Evolutionary conservation across 169 alveolate species (phyloP), one percentile per base, ranked within the genome.

Genomic region (Blepharisma undulans): DNA sequence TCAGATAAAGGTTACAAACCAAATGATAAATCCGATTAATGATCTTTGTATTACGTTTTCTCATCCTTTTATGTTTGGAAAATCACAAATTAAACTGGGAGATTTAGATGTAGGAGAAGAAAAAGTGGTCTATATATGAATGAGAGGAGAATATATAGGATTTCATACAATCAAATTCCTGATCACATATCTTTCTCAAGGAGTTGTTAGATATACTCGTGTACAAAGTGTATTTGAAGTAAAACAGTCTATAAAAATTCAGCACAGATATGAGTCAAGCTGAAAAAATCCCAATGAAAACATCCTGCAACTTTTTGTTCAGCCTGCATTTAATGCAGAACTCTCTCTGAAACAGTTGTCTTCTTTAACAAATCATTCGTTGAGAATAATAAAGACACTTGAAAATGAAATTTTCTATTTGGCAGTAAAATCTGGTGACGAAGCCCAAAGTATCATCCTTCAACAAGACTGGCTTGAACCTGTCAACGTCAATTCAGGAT

Each of bases 21-120:
- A 34, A 34, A n/a, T 21, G 1, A n/a, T 82, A 60, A 82, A 82
- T 59, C 27, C 89, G 10, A 60, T 82, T 36, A n/a, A 32, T 22
- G 89, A 32, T 14, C 32, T 82, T 21, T 19, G 29, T 4, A 21
- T 82, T 21, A 22, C 77, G 5, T 82, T 82, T 82, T 36, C 78
- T 22, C 89, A 82, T 60, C 36, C 77, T 7, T 82, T 36, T 59
- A 72, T 82, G 32, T 82, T 82, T 82, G 89, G 89, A 21, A 33
- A 74, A 7, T 32, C 33, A 1, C 29, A 21, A 22, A 60, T 82
- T 60, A 22, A 33, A 21, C 33, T 82, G 10, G 76, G 76, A 19
- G 25, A 33, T 60, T 60, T 82, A 82, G 10, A 22, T 22, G 36
- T 6, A 22, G 30, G 78, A 4, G 89, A 82, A 60, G 78, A 82